Conservation (phyloP, 768 basidiomycete genomes). For the Pilatotrama ljubarskyi region DNA sequence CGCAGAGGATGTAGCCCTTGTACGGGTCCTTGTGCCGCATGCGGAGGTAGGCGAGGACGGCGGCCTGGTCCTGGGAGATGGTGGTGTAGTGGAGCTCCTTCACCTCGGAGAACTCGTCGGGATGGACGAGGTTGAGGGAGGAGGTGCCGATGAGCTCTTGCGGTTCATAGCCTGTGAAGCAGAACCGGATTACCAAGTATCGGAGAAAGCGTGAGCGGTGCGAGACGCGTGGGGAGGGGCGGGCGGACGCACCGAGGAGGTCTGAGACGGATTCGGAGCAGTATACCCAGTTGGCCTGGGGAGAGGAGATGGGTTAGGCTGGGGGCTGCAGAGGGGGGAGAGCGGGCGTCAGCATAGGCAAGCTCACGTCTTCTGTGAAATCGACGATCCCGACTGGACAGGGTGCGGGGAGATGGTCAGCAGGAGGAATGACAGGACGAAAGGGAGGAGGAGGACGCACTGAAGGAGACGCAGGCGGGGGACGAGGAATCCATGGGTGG, state of each 20-base stretch:
- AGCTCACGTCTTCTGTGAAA: slow-evolving; percentile 67
- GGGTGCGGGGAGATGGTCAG: slow-evolving; percentile 10
- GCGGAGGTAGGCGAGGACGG: slow-evolving; percentile 74
- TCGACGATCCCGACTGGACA: slow-evolving; percentile 74
- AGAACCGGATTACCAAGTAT: too few relatives aligned
- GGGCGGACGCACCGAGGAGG: slow-evolving; percentile 25
- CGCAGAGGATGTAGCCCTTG: slow-evolving; percentile 74
- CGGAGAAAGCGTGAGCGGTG: not conserved
- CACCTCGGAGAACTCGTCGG: slow-evolving; percentile 72
- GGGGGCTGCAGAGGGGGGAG: not conserved
- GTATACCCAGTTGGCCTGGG: slow-evolving; percentile 32
- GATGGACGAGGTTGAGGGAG: slow-evolving; percentile 76
- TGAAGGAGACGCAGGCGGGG: slow-evolving; percentile 71
- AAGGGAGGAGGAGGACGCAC: slow-evolving; percentile 43
- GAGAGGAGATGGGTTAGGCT: slow-evolving; percentile 15
- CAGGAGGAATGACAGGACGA: slow-evolving; percentile 2
- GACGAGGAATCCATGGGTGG: slow-evolving; percentile 27
- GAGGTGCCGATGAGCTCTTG: slow-evolving; percentile 67
- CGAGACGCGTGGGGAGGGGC: not conserved
- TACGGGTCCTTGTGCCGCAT: slow-evolving; percentile 78
- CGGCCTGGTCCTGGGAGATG: slow-evolving; percentile 77
- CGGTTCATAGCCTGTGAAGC: slow-evolving; percentile 64
- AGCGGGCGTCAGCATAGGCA: slow-evolving; percentile 11
- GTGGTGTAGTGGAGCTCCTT: slow-evolving; percentile 74
- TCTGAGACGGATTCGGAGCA: slow-evolving; percentile 31